phyloP scores from a whole-genome alignment of 1,284 basidiomycete genomes.

The Pyrrhoderma noxium region DNA sequence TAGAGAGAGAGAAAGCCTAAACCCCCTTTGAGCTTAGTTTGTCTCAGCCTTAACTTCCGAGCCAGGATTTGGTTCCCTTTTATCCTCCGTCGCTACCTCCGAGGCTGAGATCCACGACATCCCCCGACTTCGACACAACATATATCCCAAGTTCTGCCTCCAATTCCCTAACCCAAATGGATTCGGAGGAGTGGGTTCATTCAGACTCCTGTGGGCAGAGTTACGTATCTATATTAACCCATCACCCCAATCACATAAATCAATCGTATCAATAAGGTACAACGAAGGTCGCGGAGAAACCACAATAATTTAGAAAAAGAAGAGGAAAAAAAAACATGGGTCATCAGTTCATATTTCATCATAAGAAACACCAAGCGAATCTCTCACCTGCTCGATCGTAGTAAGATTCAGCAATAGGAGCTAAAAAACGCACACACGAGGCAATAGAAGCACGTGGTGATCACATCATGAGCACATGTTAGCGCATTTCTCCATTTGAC shows the following conservation, averaged over 20 bases:
- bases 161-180: slow-evolving; percentile 73
- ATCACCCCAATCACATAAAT: slow-evolving; percentile 11
- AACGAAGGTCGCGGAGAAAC: background rate
- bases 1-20: too few relatives aligned
- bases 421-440: slow-evolving; percentile 30
- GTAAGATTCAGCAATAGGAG: slow-evolving; percentile 79
- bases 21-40: background rate
- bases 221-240: slow-evolving; percentile 64
- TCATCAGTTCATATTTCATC: slow-evolving; percentile 2
- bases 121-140: slow-evolving; percentile 65
- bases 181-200: slow-evolving; percentile 60
- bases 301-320: background rate
- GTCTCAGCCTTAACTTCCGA: slow-evolving; percentile 8
- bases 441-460: background rate
- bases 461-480: too few relatives aligned
- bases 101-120: slow-evolving; percentile 60
- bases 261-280: slow-evolving; percentile 9
- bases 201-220: slow-evolving; percentile 63
- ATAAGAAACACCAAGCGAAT: slow-evolving; percentile 4
- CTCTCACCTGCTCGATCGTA: slow-evolving; percentile 84
- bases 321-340: slow-evolving; percentile 11
- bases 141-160: slow-evolving; percentile 57
- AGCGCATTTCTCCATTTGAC: slow-evolving; percentile 1
- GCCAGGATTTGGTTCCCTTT: slow-evolving; percentile 58
- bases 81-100: slow-evolving; percentile 56